Conservation (phyloP, 306 rosid species). For the Calophaca sinica region DNA sequence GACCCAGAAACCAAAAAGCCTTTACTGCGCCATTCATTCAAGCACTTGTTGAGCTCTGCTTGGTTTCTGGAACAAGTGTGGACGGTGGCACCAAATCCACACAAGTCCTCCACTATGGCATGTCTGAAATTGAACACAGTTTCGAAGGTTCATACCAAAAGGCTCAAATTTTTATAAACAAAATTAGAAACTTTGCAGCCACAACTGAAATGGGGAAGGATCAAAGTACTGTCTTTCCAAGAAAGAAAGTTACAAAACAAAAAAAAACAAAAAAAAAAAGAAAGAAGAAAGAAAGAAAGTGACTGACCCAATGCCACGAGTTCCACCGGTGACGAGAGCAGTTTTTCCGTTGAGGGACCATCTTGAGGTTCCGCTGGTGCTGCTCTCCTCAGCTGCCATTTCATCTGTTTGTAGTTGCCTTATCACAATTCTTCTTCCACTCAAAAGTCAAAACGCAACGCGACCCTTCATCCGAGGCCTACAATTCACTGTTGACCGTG, state of each 20-base stretch:
- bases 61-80: slow-evolving; percentile 83
- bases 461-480: no score
- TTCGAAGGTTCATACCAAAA: slow-evolving; percentile 13
- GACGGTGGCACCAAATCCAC: slow-evolving; percentile 80
- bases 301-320: slow-evolving; percentile 85
- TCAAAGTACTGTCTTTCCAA: slow-evolving; percentile 4
- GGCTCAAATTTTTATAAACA: neutral
- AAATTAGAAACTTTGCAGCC: slow-evolving; percentile 2
- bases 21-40: slow-evolving; percentile 66
- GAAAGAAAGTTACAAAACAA: neutral
- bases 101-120: slow-evolving; percentile 84
- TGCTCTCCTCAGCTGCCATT: slow-evolving; percentile 25
- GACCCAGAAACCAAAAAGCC: slow-evolving; percentile 74
- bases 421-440: neutral
- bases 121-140: slow-evolving; percentile 50
- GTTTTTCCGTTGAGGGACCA: slow-evolving; percentile 79
- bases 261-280: neutral
- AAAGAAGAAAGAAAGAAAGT: neutral
- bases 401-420: slow-evolving; percentile 12
- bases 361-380: slow-evolving; percentile 36
- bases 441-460: slow-evolving; percentile 6
- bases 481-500: no score
- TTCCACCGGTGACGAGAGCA: slow-evolving; percentile 89
- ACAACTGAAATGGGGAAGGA: slow-evolving; percentile 2
- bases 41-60: slow-evolving; percentile 63